Conservation (phyloP, 768 basidiomycete species). For the Leucogyrophana mollusca region DNA sequence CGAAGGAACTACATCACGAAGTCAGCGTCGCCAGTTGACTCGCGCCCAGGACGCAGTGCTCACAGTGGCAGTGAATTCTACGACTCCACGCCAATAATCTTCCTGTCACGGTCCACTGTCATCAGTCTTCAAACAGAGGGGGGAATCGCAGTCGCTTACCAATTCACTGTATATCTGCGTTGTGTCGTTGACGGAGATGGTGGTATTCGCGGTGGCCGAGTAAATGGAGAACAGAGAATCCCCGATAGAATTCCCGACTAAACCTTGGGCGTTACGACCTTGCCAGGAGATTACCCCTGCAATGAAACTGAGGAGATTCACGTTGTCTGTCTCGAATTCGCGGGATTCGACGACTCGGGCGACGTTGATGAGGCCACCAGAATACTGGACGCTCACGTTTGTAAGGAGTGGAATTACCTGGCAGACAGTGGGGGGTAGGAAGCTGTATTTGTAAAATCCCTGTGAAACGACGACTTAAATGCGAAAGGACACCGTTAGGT, state of each 20-base stretch:
- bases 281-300: neutral
- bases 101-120: constrained; percentile 4
- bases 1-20: constrained; percentile 4
- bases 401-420: neutral
- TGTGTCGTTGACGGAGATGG: neutral
- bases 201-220: neutral
- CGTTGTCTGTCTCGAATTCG: neutral
- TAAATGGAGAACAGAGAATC: constrained; percentile 12
- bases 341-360: neutral
- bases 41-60: neutral
- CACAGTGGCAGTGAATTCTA: constrained; percentile 17
- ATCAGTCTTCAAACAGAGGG: no score
- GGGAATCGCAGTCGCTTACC: neutral
- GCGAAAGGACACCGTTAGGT: no score
- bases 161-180: constrained; percentile 1
- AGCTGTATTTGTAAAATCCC: neutral
- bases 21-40: no score
- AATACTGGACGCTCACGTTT: neutral
- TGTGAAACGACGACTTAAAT: neutral
- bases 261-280: neutral
- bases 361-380: neutral
- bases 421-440: neutral
- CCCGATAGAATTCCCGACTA: neutral
- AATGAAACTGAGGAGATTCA: neutral
- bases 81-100: constrained; percentile 13